phyloP scores from a whole-genome alignment of 2,329 filamentous ascomycete genomes.

The Xylariales sp. region DNA sequence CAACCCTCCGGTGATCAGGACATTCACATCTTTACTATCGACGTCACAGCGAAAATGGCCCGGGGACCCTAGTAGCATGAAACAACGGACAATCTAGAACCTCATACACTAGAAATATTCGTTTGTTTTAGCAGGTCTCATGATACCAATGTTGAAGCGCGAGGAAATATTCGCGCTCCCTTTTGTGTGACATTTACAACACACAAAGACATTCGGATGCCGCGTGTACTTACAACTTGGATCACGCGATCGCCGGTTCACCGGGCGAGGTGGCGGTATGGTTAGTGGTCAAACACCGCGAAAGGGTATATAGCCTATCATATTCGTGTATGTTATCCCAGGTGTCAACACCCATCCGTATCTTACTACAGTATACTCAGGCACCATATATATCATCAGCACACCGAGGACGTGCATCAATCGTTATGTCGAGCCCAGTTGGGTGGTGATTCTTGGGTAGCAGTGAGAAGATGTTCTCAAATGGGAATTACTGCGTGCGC shows the following conservation, averaged over 20 bases:
- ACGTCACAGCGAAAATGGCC: constrained; percentile 27
- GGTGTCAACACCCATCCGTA: neutral
- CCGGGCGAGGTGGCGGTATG: neutral
- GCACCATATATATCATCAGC: neutral
- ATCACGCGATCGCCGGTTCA: neutral
- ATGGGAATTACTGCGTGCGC: constrained; percentile 10
- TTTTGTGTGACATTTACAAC: neutral
- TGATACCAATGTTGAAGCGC: no score
- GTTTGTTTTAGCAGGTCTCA: neutral
- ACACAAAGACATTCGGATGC: neutral
- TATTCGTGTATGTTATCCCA: neutral
- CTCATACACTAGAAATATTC: neutral
- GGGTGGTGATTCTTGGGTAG: constrained; percentile 1
- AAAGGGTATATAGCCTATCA: neutral
- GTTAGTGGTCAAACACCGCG: neutral
- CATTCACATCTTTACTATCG: constrained; percentile 1
- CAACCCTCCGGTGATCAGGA: constrained; percentile 19
- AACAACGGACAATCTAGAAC: constrained; percentile 16
- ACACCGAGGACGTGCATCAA: neutral
- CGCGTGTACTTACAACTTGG: neutral
- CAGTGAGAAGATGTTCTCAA: constrained; percentile 8
- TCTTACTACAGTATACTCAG: constrained; percentile 1
- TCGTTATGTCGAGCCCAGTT: neutral
- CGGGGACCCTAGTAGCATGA: neutral
- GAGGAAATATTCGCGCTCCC: neutral